Evolutionary conservation across 345 rosid genomes (phyloP), one percentile per base, ranked within the genome.

Genomic region (Toxicodendron radicans): DNA sequence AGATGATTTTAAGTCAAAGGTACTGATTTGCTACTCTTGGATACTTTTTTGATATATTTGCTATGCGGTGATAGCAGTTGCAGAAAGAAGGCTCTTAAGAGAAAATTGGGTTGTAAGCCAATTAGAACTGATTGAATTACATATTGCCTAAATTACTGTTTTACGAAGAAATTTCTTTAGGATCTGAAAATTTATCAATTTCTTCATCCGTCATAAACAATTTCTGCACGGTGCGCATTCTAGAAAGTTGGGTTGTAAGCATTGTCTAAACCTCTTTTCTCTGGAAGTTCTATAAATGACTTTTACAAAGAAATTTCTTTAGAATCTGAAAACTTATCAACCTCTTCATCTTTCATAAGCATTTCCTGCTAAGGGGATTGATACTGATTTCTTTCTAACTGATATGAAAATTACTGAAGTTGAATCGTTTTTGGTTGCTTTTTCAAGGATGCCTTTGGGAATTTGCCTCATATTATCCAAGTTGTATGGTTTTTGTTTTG

Each of bases 1-100:
- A 75, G 91, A 87, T 76, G 97, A 89, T 76, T 90, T 95, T 77
- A 90, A 89, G 89, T 86, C 90, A 71, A 95, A 91, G 99, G 99
- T 95, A 84, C 52, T 0, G 7, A 59, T 0, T 51, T 51, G 17
- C 54, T 51, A 51, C 54, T 51, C n/a, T 51, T 16, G 33, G 32
- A 53, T 65, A 18, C 58, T 9, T 51, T 57, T 56, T 64, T 48
- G 33, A 33, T 33, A 43, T 33, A 56, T 74, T 52, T 59, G 58
- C 35, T 5, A 38, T 38, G 43, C 5, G 43, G 43, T 38, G 43
- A 38, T 38, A 5, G 43, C 8, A 38, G 10, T 38, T 38, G 43
- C 43, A 38, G 0, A 5, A 5, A 7, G 43, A 8, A 38, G 43
- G 8, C 8, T 38, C 43, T 5, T 38, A 38, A 5, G 8, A 5